Percentiles rank a stretch among this genome's conserved stretches.
Conservation (phyloP, 768 basidiomycete species). For the Amanita pseudoporphyria region DNA sequence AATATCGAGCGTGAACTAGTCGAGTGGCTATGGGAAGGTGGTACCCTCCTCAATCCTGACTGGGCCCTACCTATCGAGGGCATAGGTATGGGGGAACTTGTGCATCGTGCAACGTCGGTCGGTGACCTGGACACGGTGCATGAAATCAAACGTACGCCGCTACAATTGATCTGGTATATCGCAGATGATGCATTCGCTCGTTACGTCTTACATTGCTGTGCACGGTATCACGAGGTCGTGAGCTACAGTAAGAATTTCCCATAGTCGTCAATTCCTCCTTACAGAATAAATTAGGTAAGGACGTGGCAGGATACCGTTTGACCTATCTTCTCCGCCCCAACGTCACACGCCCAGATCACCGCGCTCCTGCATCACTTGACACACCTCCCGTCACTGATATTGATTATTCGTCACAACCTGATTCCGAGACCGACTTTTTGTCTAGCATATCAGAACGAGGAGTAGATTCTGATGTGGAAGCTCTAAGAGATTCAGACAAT, state of each 20-base stretch:
- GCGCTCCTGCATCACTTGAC: constrained; percentile 34
- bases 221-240: constrained; percentile 69
- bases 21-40: constrained; percentile 52
- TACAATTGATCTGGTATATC: constrained; percentile 68
- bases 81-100: constrained; percentile 13
- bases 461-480: constrained; percentile 35
- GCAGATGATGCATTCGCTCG: constrained; percentile 63
- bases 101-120: constrained; percentile 33
- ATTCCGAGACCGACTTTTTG: constrained; percentile 39
- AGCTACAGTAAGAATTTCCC: constrained; percentile 57
- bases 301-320: constrained; percentile 45
- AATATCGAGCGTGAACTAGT: constrained; percentile 58
- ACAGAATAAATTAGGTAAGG: constrained; percentile 37
- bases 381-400: constrained; percentile 70
- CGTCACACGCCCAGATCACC: constrained; percentile 47
- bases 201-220: constrained; percentile 77
- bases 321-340: constrained; percentile 80
- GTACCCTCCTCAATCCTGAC: constrained; percentile 47
- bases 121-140: constrained; percentile 43
- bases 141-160: constrained; percentile 59
- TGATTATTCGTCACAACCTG: constrained; percentile 41
- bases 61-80: constrained; percentile 2
- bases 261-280: not conserved
- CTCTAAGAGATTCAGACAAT: not conserved
- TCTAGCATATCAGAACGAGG: constrained; percentile 30